Percentiles rank a stretch among this genome's conserved stretches.
These are phyloP conservation scores for Knufia petricola DNA, from an alignment of 2,329 filamentous ascomycete species.

Conservation along the genomic window DNA sequence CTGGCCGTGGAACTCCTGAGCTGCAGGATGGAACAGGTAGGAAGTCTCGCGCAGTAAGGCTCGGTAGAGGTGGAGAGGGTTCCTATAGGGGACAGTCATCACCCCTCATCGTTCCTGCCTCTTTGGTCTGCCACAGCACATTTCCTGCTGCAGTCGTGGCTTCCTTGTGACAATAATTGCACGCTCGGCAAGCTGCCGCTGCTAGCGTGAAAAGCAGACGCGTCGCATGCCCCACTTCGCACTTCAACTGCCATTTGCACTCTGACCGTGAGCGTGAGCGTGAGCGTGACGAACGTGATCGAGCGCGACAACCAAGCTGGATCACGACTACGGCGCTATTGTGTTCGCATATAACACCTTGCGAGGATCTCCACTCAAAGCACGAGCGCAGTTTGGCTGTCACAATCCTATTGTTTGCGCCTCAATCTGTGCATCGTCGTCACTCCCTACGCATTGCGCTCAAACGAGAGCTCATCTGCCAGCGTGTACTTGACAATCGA, in stretches of 20 bases:
- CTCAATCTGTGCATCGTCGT: background rate
- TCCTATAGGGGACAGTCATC: slow-evolving; percentile 10
- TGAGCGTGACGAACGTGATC: no score
- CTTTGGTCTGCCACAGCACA: no score
- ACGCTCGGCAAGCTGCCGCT: no score
- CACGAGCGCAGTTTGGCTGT: background rate
- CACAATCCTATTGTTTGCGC: background rate
- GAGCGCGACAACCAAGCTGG: background rate
- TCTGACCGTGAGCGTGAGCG: background rate
- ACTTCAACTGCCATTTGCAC: background rate
- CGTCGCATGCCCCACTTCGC: slow-evolving; percentile 2
- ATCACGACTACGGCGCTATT: background rate
- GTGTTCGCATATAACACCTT: background rate
- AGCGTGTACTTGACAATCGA: background rate
- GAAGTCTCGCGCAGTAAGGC: slow-evolving; percentile 49
- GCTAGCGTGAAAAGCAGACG: slow-evolving; percentile 2
- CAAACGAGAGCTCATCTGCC: slow-evolving; percentile 5
- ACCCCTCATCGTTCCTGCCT: background rate
- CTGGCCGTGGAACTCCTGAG: slow-evolving; percentile 40
- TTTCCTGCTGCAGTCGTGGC: no score
- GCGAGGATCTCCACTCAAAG: background rate
- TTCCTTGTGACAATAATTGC: no score
- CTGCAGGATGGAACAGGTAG: slow-evolving; percentile 51
- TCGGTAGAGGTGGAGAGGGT: slow-evolving; percentile 41
- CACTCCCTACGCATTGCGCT: background rate